Conservation (phyloP, 495 filamentous ascomycete species). For the Penicillium silybi region DNA sequence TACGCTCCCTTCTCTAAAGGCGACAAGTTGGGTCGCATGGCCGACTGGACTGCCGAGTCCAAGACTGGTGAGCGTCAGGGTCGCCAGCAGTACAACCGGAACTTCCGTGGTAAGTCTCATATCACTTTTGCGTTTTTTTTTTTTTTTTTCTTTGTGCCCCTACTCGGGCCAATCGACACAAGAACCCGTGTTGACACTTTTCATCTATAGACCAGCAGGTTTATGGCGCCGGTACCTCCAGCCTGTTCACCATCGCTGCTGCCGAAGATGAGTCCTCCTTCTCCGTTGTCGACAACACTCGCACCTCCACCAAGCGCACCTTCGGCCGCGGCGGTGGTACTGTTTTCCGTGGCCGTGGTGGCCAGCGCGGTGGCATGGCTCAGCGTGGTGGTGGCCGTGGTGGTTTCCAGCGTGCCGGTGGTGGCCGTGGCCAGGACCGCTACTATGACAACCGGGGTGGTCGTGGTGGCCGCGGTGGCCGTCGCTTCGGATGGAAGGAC, state of each 20-base stretch:
- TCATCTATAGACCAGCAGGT: slow-evolving; percentile 80
- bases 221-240: slow-evolving; percentile 85
- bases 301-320: slow-evolving; percentile 74
- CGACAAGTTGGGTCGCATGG: slow-evolving; percentile 98
- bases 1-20: slow-evolving; percentile 98
- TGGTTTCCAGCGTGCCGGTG: slow-evolving; percentile 65
- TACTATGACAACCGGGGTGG: slow-evolving; percentile 56
- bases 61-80: slow-evolving; percentile 82
- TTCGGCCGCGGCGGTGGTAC: slow-evolving; percentile 85
- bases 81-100: slow-evolving; percentile 82
- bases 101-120: slow-evolving; percentile 69
- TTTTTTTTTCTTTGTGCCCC: slow-evolving; percentile 9
- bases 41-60: slow-evolving; percentile 93
- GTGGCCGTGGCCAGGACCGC: slow-evolving; percentile 62
- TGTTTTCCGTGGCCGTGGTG: slow-evolving; percentile 82
- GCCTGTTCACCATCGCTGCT: slow-evolving; percentile 80
- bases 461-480: slow-evolving; percentile 57
- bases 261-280: slow-evolving; percentile 96
- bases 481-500: slow-evolving; percentile 97
- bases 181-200: background rate
- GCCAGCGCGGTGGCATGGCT: slow-evolving; percentile 49
- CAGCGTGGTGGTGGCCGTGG: slow-evolving; percentile 49
- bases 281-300: slow-evolving; percentile 93
- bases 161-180: background rate
- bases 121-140: slow-evolving; percentile 12